Percentiles rank a stretch among this genome's conserved stretches.
These are phyloP conservation scores for Immersiporthe knoxdaviesiana DNA, from an alignment of 2,329 filamentous ascomycete species.

Conservation along the genomic window DNA sequence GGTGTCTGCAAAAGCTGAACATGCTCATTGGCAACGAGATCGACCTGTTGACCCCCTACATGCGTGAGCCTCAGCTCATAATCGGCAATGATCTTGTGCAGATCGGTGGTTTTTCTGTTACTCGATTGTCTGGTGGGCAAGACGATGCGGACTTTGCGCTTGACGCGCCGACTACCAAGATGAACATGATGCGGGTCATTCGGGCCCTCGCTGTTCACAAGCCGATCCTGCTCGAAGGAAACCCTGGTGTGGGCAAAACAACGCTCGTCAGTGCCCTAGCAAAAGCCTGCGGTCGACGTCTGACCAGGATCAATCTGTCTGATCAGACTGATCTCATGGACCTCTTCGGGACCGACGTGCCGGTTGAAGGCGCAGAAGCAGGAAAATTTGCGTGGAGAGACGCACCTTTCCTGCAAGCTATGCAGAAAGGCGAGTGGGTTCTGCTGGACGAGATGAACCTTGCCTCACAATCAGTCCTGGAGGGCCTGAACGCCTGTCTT, in stretches of 20 bases:
- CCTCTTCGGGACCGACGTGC: slow-evolving; percentile 94
- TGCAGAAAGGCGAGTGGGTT: slow-evolving; percentile 97
- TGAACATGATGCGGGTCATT: slow-evolving; percentile 88
- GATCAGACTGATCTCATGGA: slow-evolving; percentile 99
- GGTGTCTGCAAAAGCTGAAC: slow-evolving; percentile 74
- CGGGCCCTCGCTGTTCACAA: slow-evolving; percentile 87
- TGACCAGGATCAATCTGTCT: slow-evolving; percentile 95
- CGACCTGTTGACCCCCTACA: slow-evolving; percentile 69
- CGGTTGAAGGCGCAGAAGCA: slow-evolving; percentile 87
- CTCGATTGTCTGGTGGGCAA: slow-evolving; percentile 51
- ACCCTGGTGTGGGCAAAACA: slow-evolving; percentile 97
- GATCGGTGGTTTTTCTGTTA: slow-evolving; percentile 76
- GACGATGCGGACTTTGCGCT: slow-evolving; percentile 72
- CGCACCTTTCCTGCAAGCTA: slow-evolving; percentile 91
- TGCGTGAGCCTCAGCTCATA: slow-evolving; percentile 60
- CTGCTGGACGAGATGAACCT: slow-evolving; percentile 98
- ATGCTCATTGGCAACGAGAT: slow-evolving; percentile 63
- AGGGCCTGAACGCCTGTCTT: slow-evolving; percentile 93
- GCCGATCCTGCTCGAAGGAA: slow-evolving; percentile 92
- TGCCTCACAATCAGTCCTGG: slow-evolving; percentile 93
- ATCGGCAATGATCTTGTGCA: slow-evolving; percentile 58
- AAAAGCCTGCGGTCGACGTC: slow-evolving; percentile 73
- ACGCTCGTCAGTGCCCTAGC: slow-evolving; percentile 87
- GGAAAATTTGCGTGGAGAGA: slow-evolving; percentile 95
- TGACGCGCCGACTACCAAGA: slow-evolving; percentile 83